Evolutionary conservation across 768 basidiomycete species (phyloP).

Genomic region (Leucosporidium creatinivorum): DNA sequence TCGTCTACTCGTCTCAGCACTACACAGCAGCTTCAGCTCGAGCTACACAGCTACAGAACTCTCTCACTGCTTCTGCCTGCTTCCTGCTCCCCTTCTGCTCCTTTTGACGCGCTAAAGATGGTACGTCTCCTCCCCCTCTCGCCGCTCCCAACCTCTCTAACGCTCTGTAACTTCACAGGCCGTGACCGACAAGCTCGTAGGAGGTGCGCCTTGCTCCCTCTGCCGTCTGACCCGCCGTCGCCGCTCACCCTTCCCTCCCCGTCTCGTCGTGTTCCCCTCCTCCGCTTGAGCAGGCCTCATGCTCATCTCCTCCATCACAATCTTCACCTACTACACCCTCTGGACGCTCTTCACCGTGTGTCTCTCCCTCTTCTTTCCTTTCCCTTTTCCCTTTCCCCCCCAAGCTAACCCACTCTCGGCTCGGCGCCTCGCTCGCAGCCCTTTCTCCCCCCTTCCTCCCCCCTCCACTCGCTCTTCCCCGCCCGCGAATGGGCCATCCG

Average conservation of each 20-base stretch:
- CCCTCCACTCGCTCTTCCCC: constrained; percentile 72
- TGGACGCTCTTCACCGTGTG: constrained; percentile 84
- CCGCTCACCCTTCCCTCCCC: not conserved
- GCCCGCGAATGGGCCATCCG: constrained; percentile 86
- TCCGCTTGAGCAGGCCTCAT: constrained; percentile 23
- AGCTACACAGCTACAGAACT: too few relatives aligned
- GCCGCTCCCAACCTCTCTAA: not conserved
- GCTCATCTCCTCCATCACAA: constrained; percentile 69
- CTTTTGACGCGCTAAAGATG: too few relatives aligned
- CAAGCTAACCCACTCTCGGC: not conserved
- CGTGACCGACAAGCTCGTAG: constrained; percentile 4
- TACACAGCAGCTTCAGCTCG: too few relatives aligned
- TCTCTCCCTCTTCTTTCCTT: constrained; percentile 1
- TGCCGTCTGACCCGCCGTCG: too few relatives aligned
- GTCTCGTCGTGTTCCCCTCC: not conserved
- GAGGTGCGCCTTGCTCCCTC: not conserved
- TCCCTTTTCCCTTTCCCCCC: constrained; percentile 10
- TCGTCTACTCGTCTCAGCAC: too few relatives aligned
- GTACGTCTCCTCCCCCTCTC: too few relatives aligned
- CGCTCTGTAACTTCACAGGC: not conserved
- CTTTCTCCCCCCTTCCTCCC: constrained; percentile 68
- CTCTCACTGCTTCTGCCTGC: too few relatives aligned
- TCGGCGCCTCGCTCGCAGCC: constrained; percentile 46
- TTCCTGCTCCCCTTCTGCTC: too few relatives aligned
- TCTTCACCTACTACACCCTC: constrained; percentile 78